Evolutionary conservation across 768 basidiomycete species (phyloP).

Genomic region (Galerina sulciceps): DNA sequence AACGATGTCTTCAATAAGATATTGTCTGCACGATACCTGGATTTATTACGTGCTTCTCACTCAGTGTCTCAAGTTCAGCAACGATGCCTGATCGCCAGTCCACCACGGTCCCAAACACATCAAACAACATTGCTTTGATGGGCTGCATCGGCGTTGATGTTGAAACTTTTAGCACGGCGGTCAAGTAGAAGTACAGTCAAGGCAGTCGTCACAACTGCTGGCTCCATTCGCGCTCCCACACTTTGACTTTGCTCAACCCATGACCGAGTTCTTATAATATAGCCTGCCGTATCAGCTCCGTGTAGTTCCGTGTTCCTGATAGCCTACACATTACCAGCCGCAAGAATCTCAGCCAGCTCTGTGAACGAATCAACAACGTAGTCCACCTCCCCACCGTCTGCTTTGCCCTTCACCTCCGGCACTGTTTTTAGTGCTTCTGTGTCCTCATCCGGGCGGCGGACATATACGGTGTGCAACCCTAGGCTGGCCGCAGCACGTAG

Average conservation of each 20-base stretch:
- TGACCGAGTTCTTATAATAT: no score
- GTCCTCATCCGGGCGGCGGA: constrained; percentile 55
- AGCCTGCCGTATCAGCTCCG: no score
- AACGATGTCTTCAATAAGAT: not conserved
- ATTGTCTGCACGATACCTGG: not conserved
- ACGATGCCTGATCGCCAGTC: constrained; percentile 45
- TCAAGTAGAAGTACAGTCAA: no score
- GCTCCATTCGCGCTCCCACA: no score
- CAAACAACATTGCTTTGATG: constrained; percentile 49
- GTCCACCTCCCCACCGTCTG: constrained; percentile 63
- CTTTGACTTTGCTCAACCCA: no score
- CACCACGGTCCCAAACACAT: constrained; percentile 54
- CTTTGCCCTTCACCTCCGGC: constrained; percentile 42
- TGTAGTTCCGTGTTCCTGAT: no score
- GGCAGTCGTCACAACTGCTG: no score
- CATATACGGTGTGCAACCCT: constrained; percentile 64
- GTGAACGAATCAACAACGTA: constrained; percentile 52
- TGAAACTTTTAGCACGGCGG: no score
- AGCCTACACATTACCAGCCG: not conserved
- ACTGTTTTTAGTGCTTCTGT: constrained; percentile 2
- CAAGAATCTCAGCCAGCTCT: constrained; percentile 44
- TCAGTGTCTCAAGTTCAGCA: constrained; percentile 32
- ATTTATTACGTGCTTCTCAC: constrained; percentile 26
- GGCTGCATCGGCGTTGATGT: constrained; percentile 16
- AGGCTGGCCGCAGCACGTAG: constrained; percentile 51